Conservation (phyloP, 495 filamentous ascomycete genomes). For the Xylaria curta region DNA sequence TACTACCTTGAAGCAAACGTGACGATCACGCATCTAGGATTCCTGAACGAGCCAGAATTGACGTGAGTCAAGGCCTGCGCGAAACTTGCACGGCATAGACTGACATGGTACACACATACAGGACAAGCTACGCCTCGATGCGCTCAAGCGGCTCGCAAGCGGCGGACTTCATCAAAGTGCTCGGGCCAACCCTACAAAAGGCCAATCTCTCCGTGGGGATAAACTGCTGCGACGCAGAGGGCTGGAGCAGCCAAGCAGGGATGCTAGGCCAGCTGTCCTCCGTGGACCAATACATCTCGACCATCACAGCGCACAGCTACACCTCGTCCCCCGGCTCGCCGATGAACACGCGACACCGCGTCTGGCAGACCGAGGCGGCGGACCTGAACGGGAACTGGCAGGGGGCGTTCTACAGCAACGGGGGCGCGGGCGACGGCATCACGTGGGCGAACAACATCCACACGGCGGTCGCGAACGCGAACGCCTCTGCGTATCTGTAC, state of each 20-base stretch:
- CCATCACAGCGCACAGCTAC: constrained; percentile 58
- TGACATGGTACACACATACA: constrained; percentile 22
- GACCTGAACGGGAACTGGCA: constrained; percentile 54
- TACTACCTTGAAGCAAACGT: constrained; percentile 56
- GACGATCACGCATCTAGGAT: constrained; percentile 56
- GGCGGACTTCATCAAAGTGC: constrained; percentile 58
- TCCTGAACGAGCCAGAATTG: constrained; percentile 57
- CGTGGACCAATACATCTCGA: constrained; percentile 46
- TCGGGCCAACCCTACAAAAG: constrained; percentile 51
- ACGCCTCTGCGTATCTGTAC: constrained; percentile 58
- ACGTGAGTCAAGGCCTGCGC: constrained; percentile 32
- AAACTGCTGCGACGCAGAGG: constrained; percentile 60
- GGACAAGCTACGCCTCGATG: constrained; percentile 54
- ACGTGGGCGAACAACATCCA: constrained; percentile 62
- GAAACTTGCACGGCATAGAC: neutral
- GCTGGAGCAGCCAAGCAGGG: constrained; percentile 50
- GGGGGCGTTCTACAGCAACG: constrained; percentile 50
- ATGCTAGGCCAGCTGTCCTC: constrained; percentile 52
- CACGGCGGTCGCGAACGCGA: constrained; percentile 47
- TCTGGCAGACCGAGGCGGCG: constrained; percentile 61
- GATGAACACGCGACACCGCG: constrained; percentile 45
- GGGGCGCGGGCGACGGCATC: constrained; percentile 53
- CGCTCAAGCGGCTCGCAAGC: constrained; percentile 55
- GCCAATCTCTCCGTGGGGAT: constrained; percentile 49
- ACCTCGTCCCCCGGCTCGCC: constrained; percentile 45